Conservation (phyloP, 1,284 basidiomycete genomes). For the Austropuccinia psidii region DNA sequence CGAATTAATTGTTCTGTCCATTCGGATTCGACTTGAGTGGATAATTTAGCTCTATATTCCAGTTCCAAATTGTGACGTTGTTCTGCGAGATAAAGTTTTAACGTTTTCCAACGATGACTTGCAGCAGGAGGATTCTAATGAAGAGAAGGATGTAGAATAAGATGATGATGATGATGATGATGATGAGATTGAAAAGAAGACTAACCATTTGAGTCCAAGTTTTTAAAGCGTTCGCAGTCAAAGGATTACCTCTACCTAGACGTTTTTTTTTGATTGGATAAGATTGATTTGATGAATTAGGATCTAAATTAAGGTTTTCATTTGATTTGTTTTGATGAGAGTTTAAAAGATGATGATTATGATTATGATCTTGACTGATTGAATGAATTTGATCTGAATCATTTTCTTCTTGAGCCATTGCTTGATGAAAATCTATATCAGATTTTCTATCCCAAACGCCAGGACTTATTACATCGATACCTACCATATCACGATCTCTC, state of each 20-base stretch:
- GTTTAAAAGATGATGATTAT: conserved; percentile 1
- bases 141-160: conserved; percentile 16
- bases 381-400: conserved; percentile 4
- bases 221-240: conserved; percentile 57
- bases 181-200: conserved; percentile 25
- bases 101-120: conserved; percentile 52
- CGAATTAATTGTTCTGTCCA: conserved; percentile 40
- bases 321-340: not conserved
- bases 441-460: conserved; percentile 87
- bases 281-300: conserved; percentile 52
- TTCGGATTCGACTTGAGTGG: conserved; percentile 37
- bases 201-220: conserved; percentile 76
- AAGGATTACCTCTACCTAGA: conserved; percentile 47
- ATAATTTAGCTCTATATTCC: conserved; percentile 46
- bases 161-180: not conserved
- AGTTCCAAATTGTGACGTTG: conserved; percentile 51
- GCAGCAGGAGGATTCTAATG: conserved; percentile 53
- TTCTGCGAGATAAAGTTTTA: conserved; percentile 52
- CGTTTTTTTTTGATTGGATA: conserved; percentile 60
- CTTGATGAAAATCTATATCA: conserved; percentile 71
- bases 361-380: not conserved
- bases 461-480: conserved; percentile 76
- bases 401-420: conserved; percentile 56
- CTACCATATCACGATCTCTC: conserved; percentile 97
- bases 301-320: conserved; percentile 7